These are phyloP conservation scores for Pterulicium gracile DNA, from an alignment of 1,284 basidiomycete species.

Conservation along the genomic window DNA sequence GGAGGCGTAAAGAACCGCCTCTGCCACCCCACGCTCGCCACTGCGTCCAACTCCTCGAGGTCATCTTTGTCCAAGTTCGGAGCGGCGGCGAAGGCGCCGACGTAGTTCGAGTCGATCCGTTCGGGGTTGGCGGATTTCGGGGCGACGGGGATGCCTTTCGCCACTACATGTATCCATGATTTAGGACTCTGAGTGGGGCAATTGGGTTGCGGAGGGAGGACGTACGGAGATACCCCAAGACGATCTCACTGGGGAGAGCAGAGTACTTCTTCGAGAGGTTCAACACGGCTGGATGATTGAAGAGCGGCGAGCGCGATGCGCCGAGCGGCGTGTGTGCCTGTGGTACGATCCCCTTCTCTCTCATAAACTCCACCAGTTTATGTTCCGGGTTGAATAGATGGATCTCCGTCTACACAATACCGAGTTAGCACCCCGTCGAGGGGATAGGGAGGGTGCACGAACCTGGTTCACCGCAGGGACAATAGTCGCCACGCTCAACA, in stretches of 20 bases:
- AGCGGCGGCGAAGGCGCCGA: constrained; percentile 36
- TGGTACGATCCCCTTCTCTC: constrained; percentile 53
- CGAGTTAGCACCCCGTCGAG: background rate
- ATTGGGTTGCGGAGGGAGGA: constrained; percentile 15
- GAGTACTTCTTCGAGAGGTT: constrained; percentile 28
- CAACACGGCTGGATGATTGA: constrained; percentile 27
- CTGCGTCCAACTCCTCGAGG: constrained; percentile 48
- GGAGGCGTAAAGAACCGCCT: constrained; percentile 42
- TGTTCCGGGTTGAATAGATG: constrained; percentile 64
- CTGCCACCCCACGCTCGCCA: constrained; percentile 66
- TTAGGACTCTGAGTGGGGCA: constrained; percentile 11
- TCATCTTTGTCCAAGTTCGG: constrained; percentile 49
- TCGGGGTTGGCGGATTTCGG: constrained; percentile 70
- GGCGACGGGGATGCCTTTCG: constrained; percentile 55
- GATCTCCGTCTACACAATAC: constrained; percentile 30
- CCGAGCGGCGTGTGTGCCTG: constrained; percentile 41
- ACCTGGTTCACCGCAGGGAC: constrained; percentile 34
- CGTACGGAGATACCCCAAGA: constrained; percentile 31
- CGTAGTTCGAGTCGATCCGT: constrained; percentile 65
- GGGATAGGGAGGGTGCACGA: background rate
- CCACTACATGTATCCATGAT: constrained; percentile 28
- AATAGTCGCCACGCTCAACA: constrained; percentile 20
- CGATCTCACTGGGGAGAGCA: constrained; percentile 24
- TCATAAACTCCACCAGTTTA: constrained; percentile 57
- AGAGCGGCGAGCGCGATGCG: constrained; percentile 25